Evolutionary conservation across 305 asterid species (phyloP).

Genomic region (Fraxinus sp.): DNA sequence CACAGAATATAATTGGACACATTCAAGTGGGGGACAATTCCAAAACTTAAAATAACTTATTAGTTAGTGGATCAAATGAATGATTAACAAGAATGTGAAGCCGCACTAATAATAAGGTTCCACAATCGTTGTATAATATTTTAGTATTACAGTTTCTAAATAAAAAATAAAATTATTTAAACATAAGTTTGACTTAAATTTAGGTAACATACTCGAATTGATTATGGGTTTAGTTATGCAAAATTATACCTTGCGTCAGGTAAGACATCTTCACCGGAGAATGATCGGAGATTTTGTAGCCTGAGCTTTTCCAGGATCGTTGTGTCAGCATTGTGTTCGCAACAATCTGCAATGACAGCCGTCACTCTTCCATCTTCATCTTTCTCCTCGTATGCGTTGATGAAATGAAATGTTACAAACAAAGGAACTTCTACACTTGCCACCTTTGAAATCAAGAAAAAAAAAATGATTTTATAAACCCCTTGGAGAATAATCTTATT

Average conservation of each 20-base stretch:
- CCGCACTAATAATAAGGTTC: not conserved
- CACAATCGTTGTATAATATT: not conserved
- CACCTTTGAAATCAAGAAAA: constrained; percentile 46
- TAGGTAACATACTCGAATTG: not conserved
- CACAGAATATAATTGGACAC: not conserved
- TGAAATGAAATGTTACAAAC: constrained; percentile 81
- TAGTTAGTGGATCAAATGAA: not conserved
- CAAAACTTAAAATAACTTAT: not conserved
- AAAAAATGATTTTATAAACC: no score
- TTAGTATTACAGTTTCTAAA: not conserved
- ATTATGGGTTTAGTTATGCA: not conserved
- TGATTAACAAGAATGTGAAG: not conserved
- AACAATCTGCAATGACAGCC: constrained; percentile 77
- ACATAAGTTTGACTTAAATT: no score
- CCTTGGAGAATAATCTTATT: not conserved
- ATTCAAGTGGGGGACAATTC: constrained; percentile 1
- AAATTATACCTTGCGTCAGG: constrained; percentile 74
- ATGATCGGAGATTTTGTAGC: constrained; percentile 63
- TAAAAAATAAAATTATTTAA: no score
- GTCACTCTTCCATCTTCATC: constrained; percentile 75
- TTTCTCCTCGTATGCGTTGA: constrained; percentile 88
- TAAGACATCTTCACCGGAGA: constrained; percentile 59
- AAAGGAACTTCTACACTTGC: constrained; percentile 92
- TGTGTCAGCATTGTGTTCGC: constrained; percentile 83
- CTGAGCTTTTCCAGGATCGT: constrained; percentile 70